Conservation (phyloP, 129 eudicot genomes). For the Daucus carota region DNA sequence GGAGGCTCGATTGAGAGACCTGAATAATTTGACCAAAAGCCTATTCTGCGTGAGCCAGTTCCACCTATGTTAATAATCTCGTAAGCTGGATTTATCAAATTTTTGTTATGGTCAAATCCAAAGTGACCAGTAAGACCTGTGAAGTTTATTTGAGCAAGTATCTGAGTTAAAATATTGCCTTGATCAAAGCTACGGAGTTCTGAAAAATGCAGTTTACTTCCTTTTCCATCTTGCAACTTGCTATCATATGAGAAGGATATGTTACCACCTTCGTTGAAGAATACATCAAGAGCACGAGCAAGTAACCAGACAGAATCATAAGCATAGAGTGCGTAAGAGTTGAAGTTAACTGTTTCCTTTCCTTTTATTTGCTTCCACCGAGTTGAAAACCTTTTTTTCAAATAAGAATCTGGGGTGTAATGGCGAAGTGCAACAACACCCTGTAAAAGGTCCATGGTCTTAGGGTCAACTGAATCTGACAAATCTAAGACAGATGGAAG, state of each 20-base stretch:
- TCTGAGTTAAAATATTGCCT: conserved; percentile 14
- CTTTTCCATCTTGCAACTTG: conserved; percentile 7
- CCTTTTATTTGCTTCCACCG: conserved; percentile 17
- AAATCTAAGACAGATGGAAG: conserved; percentile 21
- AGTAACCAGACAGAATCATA: conserved; percentile 27
- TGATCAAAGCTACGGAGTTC: conserved; percentile 15
- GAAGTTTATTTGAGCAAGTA: conserved; percentile 14
- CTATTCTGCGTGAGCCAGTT: conserved; percentile 20
- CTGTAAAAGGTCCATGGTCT: conserved; percentile 18
- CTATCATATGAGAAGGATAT: conserved; percentile 18
- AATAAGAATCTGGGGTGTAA: conserved; percentile 25
- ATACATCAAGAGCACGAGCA: conserved; percentile 22
- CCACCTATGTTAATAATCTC: conserved; percentile 25
- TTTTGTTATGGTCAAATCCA: conserved; percentile 16
- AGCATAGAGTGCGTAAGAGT: conserved; percentile 22
- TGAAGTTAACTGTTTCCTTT: conserved; percentile 2
- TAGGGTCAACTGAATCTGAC: conserved; percentile 16
- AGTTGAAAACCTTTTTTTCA: conserved; percentile 8
- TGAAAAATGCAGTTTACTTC: conserved; percentile 11
- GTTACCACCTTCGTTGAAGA: conserved; percentile 18
- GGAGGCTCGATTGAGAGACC: conserved; percentile 22
- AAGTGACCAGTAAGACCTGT: conserved; percentile 21
- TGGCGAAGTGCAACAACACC: conserved; percentile 27
- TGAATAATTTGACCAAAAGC: conserved; percentile 28
- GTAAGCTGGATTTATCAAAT: conserved; percentile 23